phyloP scores from a whole-genome alignment of 2,329 filamentous ascomycete species.

The Trichoderma endophyticum region DNA sequence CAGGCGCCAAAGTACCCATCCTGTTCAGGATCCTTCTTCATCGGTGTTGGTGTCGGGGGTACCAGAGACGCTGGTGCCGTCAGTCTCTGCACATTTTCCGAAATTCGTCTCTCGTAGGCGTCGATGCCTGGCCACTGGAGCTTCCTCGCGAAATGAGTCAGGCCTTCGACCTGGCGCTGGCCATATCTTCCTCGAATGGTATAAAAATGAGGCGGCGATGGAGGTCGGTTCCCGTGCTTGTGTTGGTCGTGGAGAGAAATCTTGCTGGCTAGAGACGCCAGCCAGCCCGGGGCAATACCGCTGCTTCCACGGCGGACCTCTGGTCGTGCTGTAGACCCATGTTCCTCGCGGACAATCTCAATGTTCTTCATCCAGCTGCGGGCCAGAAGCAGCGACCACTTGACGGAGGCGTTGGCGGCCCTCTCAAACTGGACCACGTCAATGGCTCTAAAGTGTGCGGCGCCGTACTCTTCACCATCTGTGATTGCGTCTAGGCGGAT shows the following conservation, averaged over 20 bases:
- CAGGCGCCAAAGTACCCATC: conserved; percentile 48
- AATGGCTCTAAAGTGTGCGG: conserved; percentile 50
- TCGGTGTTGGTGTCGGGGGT: conserved; percentile 36
- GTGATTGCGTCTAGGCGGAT: conserved; percentile 62
- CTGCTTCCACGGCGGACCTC: conserved; percentile 24
- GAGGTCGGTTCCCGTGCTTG: conserved; percentile 35
- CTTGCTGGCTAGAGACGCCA: conserved; percentile 56
- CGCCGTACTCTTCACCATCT: conserved; percentile 55
- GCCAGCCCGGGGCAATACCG: conserved; percentile 41
- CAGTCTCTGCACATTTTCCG: conserved; percentile 45
- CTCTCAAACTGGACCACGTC: conserved; percentile 61
- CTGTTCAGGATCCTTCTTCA: conserved; percentile 21
- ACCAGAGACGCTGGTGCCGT: conserved; percentile 34
- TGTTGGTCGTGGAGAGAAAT: conserved; percentile 45
- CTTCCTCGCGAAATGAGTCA: conserved; percentile 62
- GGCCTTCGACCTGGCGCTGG: conserved; percentile 57
- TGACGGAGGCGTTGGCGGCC: conserved; percentile 58
- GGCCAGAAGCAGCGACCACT: conserved; percentile 64
- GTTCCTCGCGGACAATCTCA: conserved; percentile 48
- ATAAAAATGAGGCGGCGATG: conserved; percentile 38
- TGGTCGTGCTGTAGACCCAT: conserved; percentile 18
- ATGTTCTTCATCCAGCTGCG: conserved; percentile 68
- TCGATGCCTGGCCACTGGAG: conserved; percentile 62
- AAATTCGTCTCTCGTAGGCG: conserved; percentile 46
- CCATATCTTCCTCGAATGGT: conserved; percentile 54